A percentile compares a stretch with the other conserved stretches of the same genome.
phyloP scores from a whole-genome alignment of 768 basidiomycete species.

The Suillus subalutaceus region DNA sequence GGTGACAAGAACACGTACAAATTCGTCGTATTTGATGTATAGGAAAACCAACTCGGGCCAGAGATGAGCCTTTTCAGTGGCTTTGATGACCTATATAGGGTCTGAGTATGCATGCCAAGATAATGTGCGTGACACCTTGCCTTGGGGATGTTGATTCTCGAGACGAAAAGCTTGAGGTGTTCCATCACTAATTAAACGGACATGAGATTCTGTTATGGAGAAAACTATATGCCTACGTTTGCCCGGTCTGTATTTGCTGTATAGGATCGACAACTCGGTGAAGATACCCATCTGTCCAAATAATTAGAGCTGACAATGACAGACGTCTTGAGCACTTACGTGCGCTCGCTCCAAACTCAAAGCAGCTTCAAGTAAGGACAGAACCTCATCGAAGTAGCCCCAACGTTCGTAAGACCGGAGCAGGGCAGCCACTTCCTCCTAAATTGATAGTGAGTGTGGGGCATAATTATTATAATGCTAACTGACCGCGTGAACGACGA shows the following conservation, averaged over 20 bases:
- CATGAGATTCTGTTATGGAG: conserved; percentile 14
- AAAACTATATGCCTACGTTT: conserved; percentile 60
- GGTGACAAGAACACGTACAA: conserved; percentile 48
- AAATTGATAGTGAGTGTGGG: conserved; percentile 10
- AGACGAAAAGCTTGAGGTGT: conserved; percentile 93
- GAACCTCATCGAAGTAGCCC: conserved; percentile 94
- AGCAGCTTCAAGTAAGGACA: conserved; percentile 90
- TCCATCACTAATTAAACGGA: conserved; percentile 79
- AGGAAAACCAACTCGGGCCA: conserved; percentile 99
- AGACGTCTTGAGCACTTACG: conserved; percentile 38
- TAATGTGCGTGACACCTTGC: conserved; percentile 30
- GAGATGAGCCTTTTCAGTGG: conserved; percentile 93
- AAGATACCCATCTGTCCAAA: conserved; percentile 86
- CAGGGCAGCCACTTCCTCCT: conserved; percentile 79
- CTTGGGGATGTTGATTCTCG: conserved; percentile 98
- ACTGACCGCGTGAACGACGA: conserved; percentile 84
- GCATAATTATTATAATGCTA: conserved; percentile 16
- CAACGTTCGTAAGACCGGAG: conserved; percentile 86
- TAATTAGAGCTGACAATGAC: conserved; percentile 18
- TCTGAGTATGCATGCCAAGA: neutral
- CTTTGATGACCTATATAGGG: conserved; percentile 76
- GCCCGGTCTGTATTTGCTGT: conserved; percentile 94
- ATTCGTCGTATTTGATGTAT: conserved; percentile 98
- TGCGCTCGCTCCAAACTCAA: conserved; percentile 97
- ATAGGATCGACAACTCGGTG: conserved; percentile 88